Percentiles rank a stretch among this genome's conserved stretches.
Evolutionary conservation across 2,329 filamentous ascomycete genomes (phyloP).

Genomic region (Chrysoporthe puriensis): DNA sequence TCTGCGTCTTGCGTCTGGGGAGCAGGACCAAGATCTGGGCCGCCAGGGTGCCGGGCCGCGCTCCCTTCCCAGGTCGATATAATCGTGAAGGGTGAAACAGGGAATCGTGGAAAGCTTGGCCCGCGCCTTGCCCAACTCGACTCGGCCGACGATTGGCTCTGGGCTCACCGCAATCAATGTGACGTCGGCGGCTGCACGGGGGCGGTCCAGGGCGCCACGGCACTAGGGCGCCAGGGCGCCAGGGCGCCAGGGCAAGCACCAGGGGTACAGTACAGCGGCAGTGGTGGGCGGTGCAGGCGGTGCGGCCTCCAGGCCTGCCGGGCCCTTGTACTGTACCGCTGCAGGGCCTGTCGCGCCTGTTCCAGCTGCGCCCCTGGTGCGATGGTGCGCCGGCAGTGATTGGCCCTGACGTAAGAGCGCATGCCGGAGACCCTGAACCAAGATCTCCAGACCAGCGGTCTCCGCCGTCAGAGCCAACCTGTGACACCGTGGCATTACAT

Average conservation of each 20-base stretch:
- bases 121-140: slow-evolving; percentile 11
- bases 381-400: background rate
- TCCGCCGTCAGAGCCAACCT: no score
- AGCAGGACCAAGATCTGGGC: background rate
- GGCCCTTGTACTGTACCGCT: no score
- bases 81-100: slow-evolving; percentile 8
- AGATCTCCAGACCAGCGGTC: no score
- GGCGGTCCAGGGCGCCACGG: background rate
- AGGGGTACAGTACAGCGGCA: background rate
- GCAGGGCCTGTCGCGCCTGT: background rate
- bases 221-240: no score
- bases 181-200: slow-evolving; percentile 23
- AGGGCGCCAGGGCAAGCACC: no score
- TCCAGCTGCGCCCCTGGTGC: background rate
- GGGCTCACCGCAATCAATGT: slow-evolving; percentile 12
- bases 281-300: slow-evolving; percentile 2
- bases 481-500: no score
- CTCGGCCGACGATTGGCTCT: slow-evolving; percentile 14
- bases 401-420: slow-evolving; percentile 7
- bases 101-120: slow-evolving; percentile 4
- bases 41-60: background rate
- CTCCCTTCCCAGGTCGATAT: no score
- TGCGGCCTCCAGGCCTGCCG: no score
- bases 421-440: background rate
- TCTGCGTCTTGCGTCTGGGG: no score